Base-by-base conservation (phyloP, 2,329 filamentous ascomycete species). In the Plenodomus tracheiphilus region DNA sequence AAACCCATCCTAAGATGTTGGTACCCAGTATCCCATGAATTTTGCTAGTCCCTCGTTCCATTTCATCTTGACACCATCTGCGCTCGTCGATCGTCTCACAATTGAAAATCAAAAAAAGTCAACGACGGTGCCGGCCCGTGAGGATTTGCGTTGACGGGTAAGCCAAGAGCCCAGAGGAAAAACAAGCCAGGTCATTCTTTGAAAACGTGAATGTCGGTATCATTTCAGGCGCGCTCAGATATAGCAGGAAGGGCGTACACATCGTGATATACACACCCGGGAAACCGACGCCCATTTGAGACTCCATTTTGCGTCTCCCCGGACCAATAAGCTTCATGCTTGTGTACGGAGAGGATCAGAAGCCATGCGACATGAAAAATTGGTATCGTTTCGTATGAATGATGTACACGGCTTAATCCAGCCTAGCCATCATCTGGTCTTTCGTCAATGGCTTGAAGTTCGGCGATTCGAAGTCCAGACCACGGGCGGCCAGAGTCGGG, bases 361-460 rank as follows among this genome's bases (percentile, higher is more conserved):
- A 65, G 65, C 64, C 66, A 65, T 59, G 63, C 64, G 62, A 66
- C 65, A 63, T 64, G 60, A 66, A 64, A 61, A 63, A 67, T 68
- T 69, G 64, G 71, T 69, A 68, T 75, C 72, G 69, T 75, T 64
- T 74, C 64, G 66, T 60, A 64, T 72, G 56, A 64, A 51, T 44
- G 50, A 39, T 49, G 38, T 47, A 42, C 41, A 48, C 44, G 54
- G 42, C 53, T 77, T 78, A 99, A 78, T 99, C 94, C 75, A 99
- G 81, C 75, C 92, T 91, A 51, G 94, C 94, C 79, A 96, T 90
- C 94, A 99, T 97, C 74, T 97, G 91, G 68, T 94, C 88, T 80
- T 91, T 96, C 68, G 88, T 80, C 79, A 99, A 81, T 39, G 93
- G 93, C 64, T 86, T 91, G 75, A 99, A 89, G 74, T 92, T 92